These are phyloP conservation scores for Nothophytophthora sp. DNA, from an alignment of 352 stramenopile species.

Conservation along the genomic window DNA sequence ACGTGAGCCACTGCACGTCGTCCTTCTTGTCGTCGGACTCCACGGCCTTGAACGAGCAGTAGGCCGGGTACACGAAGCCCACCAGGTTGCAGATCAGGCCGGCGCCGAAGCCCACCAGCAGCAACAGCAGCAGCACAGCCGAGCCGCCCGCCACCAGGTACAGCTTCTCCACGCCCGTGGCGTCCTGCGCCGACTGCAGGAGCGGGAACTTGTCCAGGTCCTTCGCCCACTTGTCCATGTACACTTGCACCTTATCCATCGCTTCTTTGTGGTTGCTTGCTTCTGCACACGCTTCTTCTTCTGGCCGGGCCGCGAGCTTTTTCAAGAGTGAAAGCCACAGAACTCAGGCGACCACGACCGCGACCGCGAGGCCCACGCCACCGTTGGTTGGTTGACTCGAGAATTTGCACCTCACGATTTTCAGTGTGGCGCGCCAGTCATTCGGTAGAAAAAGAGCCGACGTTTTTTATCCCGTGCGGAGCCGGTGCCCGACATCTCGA, in stretches of 20 bases:
- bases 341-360: too few relatives aligned
- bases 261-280: too few relatives aligned
- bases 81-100: slow-evolving; percentile 86
- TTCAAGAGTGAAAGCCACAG: slow-evolving; percentile 12
- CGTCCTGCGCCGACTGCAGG: slow-evolving; percentile 78
- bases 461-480: not conserved
- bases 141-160: slow-evolving; percentile 76
- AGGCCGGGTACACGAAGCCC: slow-evolving; percentile 84
- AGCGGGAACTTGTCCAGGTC: slow-evolving; percentile 82
- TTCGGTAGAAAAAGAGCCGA: too few relatives aligned
- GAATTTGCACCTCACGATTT: not conserved
- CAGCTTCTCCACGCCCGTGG: slow-evolving; percentile 88
- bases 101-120: slow-evolving; percentile 86
- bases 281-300: too few relatives aligned
- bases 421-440: too few relatives aligned
- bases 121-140: slow-evolving; percentile 68
- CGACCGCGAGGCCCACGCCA: not conserved
- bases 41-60: slow-evolving; percentile 87
- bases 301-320: slow-evolving; percentile 8
- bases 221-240: slow-evolving; percentile 87
- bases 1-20: slow-evolving; percentile 94
- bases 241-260: slow-evolving; percentile 86
- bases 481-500: not conserved
- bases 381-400: not conserved
- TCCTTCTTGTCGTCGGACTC: slow-evolving; percentile 77